phyloP scores from a whole-genome alignment of 2,329 filamentous ascomycete genomes.

The Calycina herbarum region DNA sequence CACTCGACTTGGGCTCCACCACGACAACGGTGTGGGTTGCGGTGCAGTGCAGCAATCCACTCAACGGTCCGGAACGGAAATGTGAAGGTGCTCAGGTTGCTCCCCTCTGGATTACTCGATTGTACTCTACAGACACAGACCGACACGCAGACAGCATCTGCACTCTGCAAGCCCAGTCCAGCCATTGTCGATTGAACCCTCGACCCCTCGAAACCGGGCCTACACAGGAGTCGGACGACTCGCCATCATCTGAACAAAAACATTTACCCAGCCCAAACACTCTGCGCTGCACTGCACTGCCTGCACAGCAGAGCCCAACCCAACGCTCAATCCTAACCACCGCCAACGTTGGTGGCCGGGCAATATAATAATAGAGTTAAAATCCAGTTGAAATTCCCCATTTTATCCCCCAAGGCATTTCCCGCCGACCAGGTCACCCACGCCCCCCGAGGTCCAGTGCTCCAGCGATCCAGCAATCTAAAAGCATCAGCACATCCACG shows the following conservation, averaged over 20 bases:
- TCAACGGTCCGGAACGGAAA: not conserved
- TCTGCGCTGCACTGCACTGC: not conserved
- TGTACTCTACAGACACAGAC: not conserved
- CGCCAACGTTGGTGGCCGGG: not conserved
- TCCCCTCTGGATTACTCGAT: not conserved
- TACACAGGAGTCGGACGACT: not conserved
- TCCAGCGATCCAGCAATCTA: not conserved
- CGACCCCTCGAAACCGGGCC: not conserved
- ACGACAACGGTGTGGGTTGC: not conserved
- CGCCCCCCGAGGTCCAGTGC: constrained; percentile 1
- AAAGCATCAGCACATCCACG: not conserved
- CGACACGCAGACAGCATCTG: not conserved
- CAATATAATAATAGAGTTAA: constrained; percentile 1
- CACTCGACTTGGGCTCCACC: constrained; percentile 1
- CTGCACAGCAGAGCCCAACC: not conserved
- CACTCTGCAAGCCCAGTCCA: not conserved
- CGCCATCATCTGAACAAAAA: constrained; percentile 2
- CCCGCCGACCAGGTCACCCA: constrained; percentile 6
- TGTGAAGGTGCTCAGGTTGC: not conserved
- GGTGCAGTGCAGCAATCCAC: not conserved
- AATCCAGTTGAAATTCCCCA: constrained; percentile 1
- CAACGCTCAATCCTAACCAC: not conserved
- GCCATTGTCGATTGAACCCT: not conserved
- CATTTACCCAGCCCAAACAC: not conserved
- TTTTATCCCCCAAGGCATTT: constrained; percentile 6